Conservation (phyloP, 805 yeast species). For the Zygosaccharomyces gambellarensis region DNA sequence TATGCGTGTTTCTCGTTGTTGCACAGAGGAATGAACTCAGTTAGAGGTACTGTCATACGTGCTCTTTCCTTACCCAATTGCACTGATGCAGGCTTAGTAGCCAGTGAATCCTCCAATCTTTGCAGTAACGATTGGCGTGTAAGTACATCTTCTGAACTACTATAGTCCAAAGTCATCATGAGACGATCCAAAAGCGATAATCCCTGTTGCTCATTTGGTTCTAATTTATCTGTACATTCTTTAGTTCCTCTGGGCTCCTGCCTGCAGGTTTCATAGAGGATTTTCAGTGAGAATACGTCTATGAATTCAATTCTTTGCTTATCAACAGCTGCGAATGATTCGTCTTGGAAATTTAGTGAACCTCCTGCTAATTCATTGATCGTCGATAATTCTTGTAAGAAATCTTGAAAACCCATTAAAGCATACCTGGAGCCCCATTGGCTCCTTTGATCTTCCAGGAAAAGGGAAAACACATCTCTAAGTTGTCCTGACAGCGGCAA, state of each 20-base stretch:
- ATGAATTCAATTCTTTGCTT: slow-evolving; percentile 16
- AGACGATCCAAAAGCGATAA: slow-evolving; percentile 6
- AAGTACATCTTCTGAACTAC: not conserved
- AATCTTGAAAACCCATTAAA: slow-evolving; percentile 9
- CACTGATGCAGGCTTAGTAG: slow-evolving; percentile 22
- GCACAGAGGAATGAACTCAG: slow-evolving; percentile 28
- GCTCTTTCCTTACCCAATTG: slow-evolving; percentile 28
- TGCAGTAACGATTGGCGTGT: slow-evolving; percentile 6
- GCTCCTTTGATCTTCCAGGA: slow-evolving; percentile 6
- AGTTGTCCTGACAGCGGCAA: slow-evolving; percentile 28
- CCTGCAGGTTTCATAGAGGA: slow-evolving; percentile 31
- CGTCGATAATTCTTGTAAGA: slow-evolving; percentile 11
- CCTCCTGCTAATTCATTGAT: slow-evolving; percentile 17
- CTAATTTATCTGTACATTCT: not conserved
- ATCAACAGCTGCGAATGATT: not conserved
- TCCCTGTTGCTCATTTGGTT: not conserved
- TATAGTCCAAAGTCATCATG: slow-evolving; percentile 1
- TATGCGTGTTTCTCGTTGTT: slow-evolving; percentile 19
- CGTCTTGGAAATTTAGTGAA: slow-evolving; percentile 14
- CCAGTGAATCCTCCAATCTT: slow-evolving; percentile 17
- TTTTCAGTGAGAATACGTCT: slow-evolving; percentile 18
- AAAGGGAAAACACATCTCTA: slow-evolving; percentile 21
- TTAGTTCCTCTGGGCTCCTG: not conserved
- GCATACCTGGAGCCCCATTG: not conserved
- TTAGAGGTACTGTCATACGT: slow-evolving; percentile 9